Evolutionary conservation across 1,284 basidiomycete species (phyloP).

Genomic region (Irpex lacteus): DNA sequence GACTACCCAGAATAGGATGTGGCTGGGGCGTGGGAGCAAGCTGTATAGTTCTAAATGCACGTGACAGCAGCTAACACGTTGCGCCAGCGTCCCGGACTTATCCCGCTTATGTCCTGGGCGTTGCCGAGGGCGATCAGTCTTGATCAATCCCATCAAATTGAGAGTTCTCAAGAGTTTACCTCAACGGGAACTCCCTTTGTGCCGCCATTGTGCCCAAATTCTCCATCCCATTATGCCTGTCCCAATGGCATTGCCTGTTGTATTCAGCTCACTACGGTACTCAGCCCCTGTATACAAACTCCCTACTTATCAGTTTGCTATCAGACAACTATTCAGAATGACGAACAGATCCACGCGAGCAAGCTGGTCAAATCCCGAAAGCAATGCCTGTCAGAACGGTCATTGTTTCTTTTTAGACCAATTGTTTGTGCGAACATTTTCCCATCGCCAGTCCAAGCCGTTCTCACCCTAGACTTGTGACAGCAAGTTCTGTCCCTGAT

Average conservation of each 20-base stretch:
- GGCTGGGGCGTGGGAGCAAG: constrained; percentile 10
- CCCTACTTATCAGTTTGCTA: not conserved
- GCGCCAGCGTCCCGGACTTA: not conserved
- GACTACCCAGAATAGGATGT: constrained; percentile 2
- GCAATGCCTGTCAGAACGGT: constrained; percentile 1
- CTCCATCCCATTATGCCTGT: constrained; percentile 7
- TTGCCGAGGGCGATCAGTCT: not conserved
- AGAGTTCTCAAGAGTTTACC: not conserved
- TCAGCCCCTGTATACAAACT: not conserved
- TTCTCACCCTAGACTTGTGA: constrained; percentile 1
- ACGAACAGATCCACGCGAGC: not conserved
- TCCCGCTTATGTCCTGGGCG: not conserved
- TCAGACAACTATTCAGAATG: not conserved
- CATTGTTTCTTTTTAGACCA: constrained; percentile 16
- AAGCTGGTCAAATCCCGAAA: not conserved
- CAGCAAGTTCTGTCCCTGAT: constrained; percentile 7
- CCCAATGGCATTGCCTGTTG: not conserved
- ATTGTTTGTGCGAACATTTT: constrained; percentile 13
- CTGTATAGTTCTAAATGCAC: constrained; percentile 7
- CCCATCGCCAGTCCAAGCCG: constrained; percentile 4
- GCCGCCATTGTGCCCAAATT: constrained; percentile 10
- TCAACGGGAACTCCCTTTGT: constrained; percentile 14
- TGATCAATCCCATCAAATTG: constrained; percentile 8
- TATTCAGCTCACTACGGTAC: not conserved
- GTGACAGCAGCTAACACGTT: not conserved